phyloP scores from a whole-genome alignment of 2,329 filamentous ascomycete genomes.

The Gremmenia infestans region DNA sequence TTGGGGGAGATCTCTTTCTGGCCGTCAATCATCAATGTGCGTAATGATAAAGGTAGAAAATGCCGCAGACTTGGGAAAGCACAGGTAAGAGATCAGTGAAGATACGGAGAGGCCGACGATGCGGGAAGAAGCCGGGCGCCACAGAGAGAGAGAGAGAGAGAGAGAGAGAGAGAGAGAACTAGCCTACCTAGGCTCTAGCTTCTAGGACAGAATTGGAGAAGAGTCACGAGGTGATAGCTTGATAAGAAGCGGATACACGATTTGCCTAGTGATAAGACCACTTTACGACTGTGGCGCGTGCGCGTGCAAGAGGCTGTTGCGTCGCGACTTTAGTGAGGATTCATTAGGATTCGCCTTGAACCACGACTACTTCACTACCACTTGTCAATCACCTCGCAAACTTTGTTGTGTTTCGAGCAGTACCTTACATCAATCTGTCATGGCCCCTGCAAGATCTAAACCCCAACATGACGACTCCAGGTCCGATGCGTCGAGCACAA shows the following conservation, averaged over 20 bases:
- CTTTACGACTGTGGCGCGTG: neutral
- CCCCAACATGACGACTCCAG: constrained; percentile 32
- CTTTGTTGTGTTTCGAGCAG: too few relatives aligned
- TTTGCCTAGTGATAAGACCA: neutral
- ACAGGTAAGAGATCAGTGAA: neutral
- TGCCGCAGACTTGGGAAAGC: neutral
- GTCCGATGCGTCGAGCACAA: constrained; percentile 34
- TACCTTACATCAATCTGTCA: constrained; percentile 2
- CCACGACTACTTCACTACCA: too few relatives aligned
- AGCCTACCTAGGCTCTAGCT: neutral
- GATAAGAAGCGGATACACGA: neutral
- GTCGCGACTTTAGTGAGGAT: neutral
- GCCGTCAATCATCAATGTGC: neutral
- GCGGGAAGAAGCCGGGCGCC: neutral
- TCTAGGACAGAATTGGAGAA: too few relatives aligned
- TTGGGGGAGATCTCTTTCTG: constrained; percentile 1
- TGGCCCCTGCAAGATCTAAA: constrained; percentile 29
- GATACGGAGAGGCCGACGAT: neutral
- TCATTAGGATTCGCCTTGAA: neutral
- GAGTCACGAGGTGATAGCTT: neutral
- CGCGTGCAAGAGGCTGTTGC: neutral
- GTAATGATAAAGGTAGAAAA: neutral
- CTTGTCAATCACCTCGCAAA: too few relatives aligned
- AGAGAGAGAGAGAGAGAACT: neutral
- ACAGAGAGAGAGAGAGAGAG: neutral